Percentiles rank a stretch among this genome's conserved stretches.
Evolutionary conservation across 345 rosid genomes (phyloP).

Genomic region (Citrus unshiu): DNA sequence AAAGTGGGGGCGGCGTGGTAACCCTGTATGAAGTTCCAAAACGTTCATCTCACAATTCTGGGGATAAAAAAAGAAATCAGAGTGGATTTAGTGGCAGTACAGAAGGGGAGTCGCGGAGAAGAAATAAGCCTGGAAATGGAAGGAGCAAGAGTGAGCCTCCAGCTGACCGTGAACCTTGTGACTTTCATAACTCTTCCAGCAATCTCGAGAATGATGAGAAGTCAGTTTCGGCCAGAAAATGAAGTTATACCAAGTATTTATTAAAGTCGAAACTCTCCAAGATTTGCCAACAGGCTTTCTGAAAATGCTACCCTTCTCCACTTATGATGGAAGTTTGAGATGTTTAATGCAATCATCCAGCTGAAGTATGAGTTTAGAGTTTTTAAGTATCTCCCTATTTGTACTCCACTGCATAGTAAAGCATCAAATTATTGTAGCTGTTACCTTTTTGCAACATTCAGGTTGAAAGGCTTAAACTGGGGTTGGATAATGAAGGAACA

Average conservation of each 20-base stretch:
- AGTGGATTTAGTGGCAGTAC: slow-evolving; percentile 10
- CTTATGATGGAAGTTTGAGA: neutral
- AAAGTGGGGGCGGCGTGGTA: slow-evolving; percentile 33
- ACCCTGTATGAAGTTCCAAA: slow-evolving; percentile 55
- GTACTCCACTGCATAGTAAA: neutral
- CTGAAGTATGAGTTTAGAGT: neutral
- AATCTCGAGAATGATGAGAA: slow-evolving; percentile 22
- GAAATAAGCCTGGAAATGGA: slow-evolving; percentile 34
- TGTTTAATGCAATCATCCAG: slow-evolving; percentile 1
- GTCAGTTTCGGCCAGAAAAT: slow-evolving; percentile 20
- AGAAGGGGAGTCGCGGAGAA: slow-evolving; percentile 16
- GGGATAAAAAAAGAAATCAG: slow-evolving; percentile 17
- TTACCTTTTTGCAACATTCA: neutral
- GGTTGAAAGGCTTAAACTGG: neutral
- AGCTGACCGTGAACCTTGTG: slow-evolving; percentile 6
- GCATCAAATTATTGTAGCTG: neutral
- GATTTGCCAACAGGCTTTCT: slow-evolving; percentile 14
- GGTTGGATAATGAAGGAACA: neutral
- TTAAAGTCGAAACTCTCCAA: slow-evolving; percentile 23
- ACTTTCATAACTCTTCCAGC: neutral
- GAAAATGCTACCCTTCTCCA: neutral
- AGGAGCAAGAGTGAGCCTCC: slow-evolving; percentile 53
- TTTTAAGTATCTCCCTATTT: neutral
- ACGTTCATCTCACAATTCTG: slow-evolving; percentile 8
- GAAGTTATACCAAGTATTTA: slow-evolving; percentile 13